A percentile compares a stretch with the other conserved stretches of the same genome.
phyloP scores from a whole-genome alignment of 1,284 basidiomycete species.

The Boletellus deceptivus region DNA sequence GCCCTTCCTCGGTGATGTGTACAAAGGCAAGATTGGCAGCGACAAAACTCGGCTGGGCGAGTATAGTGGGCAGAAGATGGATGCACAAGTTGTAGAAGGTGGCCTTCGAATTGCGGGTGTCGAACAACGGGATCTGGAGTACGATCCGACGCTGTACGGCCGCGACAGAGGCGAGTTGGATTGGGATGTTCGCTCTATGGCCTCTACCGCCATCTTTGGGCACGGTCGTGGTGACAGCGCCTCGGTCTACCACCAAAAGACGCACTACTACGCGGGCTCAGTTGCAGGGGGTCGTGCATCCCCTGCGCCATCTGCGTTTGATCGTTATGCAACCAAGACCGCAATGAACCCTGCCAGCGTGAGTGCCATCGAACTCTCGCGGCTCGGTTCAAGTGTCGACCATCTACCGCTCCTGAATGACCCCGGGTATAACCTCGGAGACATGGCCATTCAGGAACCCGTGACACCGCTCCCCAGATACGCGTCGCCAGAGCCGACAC shows the following conservation, averaged over 20 bases:
- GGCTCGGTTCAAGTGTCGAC: conserved; percentile 52
- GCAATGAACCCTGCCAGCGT: conserved; percentile 27
- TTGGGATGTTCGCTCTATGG: conserved; percentile 73
- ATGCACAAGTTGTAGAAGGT: conserved; percentile 67
- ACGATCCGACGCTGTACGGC: conserved; percentile 69
- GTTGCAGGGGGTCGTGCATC: conserved; percentile 40
- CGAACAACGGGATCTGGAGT: conserved; percentile 72
- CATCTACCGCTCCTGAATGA: conserved; percentile 51
- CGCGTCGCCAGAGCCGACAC: conserved; percentile 20
- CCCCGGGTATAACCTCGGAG: conserved; percentile 30
- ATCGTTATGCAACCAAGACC: conserved; percentile 53
- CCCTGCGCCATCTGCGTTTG: conserved; percentile 47
- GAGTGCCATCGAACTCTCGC: conserved; percentile 55
- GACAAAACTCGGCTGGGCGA: conserved; percentile 66
- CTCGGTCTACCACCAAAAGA: conserved; percentile 42
- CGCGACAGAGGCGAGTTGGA: conserved; percentile 78
- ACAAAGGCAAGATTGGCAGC: conserved; percentile 65
- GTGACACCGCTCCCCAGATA: conserved; percentile 20
- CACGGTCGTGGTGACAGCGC: conserved; percentile 37
- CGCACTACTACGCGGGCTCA: conserved; percentile 41
- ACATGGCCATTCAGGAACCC: conserved; percentile 23
- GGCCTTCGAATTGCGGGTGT: conserved; percentile 78
- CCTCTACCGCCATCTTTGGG: conserved; percentile 55
- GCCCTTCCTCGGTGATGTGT: conserved; percentile 70
- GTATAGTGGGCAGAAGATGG: conserved; percentile 72